Evolutionary conservation across 495 filamentous ascomycete species (phyloP), one percentile per base, ranked within the genome.

Genomic region (Annulohypoxylon maeteangense): DNA sequence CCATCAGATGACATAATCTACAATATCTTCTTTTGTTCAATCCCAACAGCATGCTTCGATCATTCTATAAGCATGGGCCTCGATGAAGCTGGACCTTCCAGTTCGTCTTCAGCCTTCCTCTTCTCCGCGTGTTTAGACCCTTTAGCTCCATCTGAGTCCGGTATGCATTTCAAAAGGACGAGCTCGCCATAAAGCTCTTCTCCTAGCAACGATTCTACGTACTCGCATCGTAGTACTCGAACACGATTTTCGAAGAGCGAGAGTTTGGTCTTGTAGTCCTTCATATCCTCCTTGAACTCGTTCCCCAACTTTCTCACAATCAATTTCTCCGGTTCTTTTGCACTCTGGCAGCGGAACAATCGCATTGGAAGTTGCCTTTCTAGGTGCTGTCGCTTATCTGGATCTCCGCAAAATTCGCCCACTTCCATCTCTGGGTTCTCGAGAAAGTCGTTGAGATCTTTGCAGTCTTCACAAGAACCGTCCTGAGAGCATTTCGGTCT

Each of bases 141-240:
- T 44, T 44, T 14, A 10, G 51, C 22, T 1, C 7, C 47, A 1
- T 45, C 50, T 5, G 57, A 16, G 12, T 23, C 34, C 1, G 32
- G 22, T n/a, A 25, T 18, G 5, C 16, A 16, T n/a, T 57, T 31
- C 25, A 62, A 38, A 10, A 71, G 29, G 14, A 66, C 40, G 7
- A 71, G 32, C 23, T 66, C 42, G 10, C 31, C 1, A 27, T 66
- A 71, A 0, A 51, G 29, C 10, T 66, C 62, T 12, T 71, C 32
- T 20, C 62, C 62, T 25, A 70, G 25, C 18, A 71, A 14, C 18
- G 22, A 62, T 31, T 45, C 8, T 7, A 71, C 57, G 10, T 58
- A 66, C 12, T 57, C 57, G 16, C 38, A 36, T 18, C 31, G 40
- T 14, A 71, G 40, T 4, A 12, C 16, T 11, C 7, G n/a, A 38